Base-by-base conservation (phyloP, 768 basidiomycete species). In the Leccinum rimulosum region DNA sequence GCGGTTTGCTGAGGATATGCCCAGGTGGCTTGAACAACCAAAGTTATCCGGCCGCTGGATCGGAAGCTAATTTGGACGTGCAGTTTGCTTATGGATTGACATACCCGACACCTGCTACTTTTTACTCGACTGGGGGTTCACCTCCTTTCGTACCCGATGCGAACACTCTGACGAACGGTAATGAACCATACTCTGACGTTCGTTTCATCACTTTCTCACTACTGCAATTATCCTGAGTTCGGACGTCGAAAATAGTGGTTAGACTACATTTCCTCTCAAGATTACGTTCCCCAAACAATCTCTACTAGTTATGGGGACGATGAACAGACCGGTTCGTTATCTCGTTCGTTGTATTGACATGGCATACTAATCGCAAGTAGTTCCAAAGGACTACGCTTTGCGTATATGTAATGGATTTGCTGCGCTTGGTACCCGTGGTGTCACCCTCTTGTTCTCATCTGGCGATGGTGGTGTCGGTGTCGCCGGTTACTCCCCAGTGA, bases 261-360 rank as follows among this genome's bases (percentile, higher is more conserved):
- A 15, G 77, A 85, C 45, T 85, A 80, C 58, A 67, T 89, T n/a
- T 72, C 82, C 0, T 64, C 61, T 12, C 79, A 82, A n/a, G 53
- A 72, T 10, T 67, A 75, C 40, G 69, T 80, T 2, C 86, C 88
- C 14, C 79, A 82, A 61, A 76, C 82, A 6, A 88, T 91, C 52
- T 86, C 87, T 0, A 89, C 86, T 0, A 87, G 85, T 62, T 91
- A 91, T 66, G 86, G 80, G 6, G 88, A 91, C 51, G 80, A 83
- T 59, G 89, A 91, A 57, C 87, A 88, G 67, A 85, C 87, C 19
- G 82, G 86, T 86, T 28, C 10, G 4, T 27, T 36, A 3, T 36
- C 52, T 31, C 25, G 17, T 33, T 36, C 3, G 0, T 47, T 25
- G 27, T 31, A 4, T 15, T 4, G 15, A 11, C 49, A 27, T 28